Conservation (phyloP, 306 rosid species). For the Quercus gilva region DNA sequence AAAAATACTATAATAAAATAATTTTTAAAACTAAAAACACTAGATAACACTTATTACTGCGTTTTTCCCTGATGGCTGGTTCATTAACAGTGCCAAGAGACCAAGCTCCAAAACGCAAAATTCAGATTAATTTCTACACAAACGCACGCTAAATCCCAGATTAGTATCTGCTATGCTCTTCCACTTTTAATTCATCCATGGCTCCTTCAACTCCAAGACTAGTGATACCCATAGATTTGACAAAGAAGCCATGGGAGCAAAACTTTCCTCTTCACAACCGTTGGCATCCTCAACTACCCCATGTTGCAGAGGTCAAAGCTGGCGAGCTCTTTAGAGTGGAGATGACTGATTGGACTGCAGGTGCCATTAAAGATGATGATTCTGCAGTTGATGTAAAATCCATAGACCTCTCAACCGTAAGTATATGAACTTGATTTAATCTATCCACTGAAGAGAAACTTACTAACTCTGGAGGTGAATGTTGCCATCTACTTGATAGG, state of each 20-base stretch:
- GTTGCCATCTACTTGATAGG: not conserved
- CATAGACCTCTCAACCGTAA: conserved; percentile 65
- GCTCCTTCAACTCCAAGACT: conserved; percentile 59
- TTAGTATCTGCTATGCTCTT: not conserved
- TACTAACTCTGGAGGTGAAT: not conserved
- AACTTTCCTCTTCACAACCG: conserved; percentile 74
- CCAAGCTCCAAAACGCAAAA: too few species aligned
- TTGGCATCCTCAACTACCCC: conserved; percentile 79
- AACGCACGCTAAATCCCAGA: not conserved
- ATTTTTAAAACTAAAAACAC: too few species aligned
- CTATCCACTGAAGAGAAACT: not conserved
- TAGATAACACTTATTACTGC: too few species aligned
- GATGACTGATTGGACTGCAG: conserved; percentile 87
- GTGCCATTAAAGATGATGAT: conserved; percentile 58
- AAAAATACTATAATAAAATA: too few species aligned
- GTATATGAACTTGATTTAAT: conserved; percentile 20
- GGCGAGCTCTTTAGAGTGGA: conserved; percentile 65
- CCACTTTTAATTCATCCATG: conserved; percentile 37
- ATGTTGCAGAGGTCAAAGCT: conserved; percentile 43
- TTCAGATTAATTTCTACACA: too few species aligned
- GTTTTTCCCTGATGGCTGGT: too few species aligned
- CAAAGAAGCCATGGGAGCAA: conserved; percentile 74
- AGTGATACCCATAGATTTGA: conserved; percentile 64
- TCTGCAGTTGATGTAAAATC: conserved; percentile 64
- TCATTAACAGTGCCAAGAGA: too few species aligned